phyloP scores from a whole-genome alignment of 2,329 filamentous ascomycete species.

The Eutypa lata region DNA sequence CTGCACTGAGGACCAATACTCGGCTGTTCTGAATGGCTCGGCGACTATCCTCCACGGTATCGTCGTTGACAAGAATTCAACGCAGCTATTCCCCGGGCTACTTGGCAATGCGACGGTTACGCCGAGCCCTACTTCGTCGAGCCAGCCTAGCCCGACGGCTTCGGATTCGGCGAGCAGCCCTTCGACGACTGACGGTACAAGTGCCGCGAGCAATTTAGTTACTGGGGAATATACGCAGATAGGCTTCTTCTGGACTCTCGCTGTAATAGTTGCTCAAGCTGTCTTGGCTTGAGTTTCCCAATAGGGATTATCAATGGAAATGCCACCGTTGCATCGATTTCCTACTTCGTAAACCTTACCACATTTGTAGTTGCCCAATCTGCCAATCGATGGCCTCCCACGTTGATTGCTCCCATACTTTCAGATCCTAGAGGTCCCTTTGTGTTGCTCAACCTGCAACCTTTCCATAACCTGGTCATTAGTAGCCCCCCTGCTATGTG shows the following conservation, averaged over 20 bases:
- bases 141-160: background rate
- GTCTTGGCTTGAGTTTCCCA: background rate
- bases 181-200: background rate
- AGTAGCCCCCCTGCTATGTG: too few relatives aligned
- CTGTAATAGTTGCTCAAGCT: background rate
- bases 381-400: background rate
- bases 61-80: constrained; percentile 26
- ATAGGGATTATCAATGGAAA: too few relatives aligned
- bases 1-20: constrained; percentile 46
- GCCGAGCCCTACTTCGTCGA: background rate
- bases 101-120: constrained; percentile 6
- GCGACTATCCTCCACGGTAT: constrained; percentile 31
- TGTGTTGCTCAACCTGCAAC: too few relatives aligned
- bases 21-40: constrained; percentile 33
- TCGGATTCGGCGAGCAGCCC: background rate
- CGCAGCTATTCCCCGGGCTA: constrained; percentile 22
- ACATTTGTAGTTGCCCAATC: too few relatives aligned
- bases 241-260: background rate
- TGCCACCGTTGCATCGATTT: too few relatives aligned
- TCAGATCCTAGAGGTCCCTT: too few relatives aligned
- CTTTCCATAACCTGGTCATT: too few relatives aligned
- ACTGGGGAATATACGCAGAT: background rate
- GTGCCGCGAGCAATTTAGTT: background rate
- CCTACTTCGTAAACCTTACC: too few relatives aligned
- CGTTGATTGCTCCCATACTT: too few relatives aligned